Evolutionary conservation across 768 basidiomycete genomes (phyloP).

Genomic region (Russula virescens): DNA sequence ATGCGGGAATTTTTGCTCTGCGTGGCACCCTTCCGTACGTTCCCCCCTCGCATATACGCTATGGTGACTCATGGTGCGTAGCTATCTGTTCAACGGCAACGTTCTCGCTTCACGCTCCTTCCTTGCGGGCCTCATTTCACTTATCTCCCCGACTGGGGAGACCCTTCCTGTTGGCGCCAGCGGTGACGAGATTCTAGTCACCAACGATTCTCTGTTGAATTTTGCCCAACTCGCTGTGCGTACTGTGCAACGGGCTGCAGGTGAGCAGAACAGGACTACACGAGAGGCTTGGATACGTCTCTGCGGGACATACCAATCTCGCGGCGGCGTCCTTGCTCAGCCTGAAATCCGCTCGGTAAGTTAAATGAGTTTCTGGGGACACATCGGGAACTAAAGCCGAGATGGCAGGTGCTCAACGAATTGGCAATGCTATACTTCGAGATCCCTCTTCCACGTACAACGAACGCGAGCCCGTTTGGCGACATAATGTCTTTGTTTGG

Average conservation of each 20-base stretch:
- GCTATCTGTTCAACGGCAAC: slow-evolving; percentile 79
- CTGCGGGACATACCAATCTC: slow-evolving; percentile 76
- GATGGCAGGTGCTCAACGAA: slow-evolving; percentile 54
- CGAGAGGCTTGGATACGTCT: slow-evolving; percentile 82
- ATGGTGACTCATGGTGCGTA: slow-evolving; percentile 28
- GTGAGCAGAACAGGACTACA: slow-evolving; percentile 68
- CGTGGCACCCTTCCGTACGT: slow-evolving; percentile 82
- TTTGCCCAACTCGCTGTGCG: slow-evolving; percentile 86
- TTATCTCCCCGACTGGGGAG: slow-evolving; percentile 47
- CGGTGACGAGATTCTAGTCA: slow-evolving; percentile 59
- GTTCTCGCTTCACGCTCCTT: slow-evolving; percentile 94
- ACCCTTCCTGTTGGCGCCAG: slow-evolving; percentile 37
- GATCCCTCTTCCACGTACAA: slow-evolving; percentile 68
- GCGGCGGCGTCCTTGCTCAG: slow-evolving; percentile 53
- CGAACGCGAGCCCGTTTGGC: slow-evolving; percentile 74
- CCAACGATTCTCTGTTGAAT: slow-evolving; percentile 72
- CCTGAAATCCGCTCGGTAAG: slow-evolving; percentile 47
- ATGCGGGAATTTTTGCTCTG: slow-evolving; percentile 69
- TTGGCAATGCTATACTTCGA: slow-evolving; percentile 78
- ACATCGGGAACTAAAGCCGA: neutral
- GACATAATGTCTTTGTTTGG: slow-evolving; percentile 91
- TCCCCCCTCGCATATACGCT: slow-evolving; percentile 3
- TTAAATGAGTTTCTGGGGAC: neutral
- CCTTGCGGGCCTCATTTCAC: slow-evolving; percentile 70
- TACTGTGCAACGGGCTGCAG: slow-evolving; percentile 83